Conservation (phyloP, 768 basidiomycete species). For the Scleroderma citrinum region DNA sequence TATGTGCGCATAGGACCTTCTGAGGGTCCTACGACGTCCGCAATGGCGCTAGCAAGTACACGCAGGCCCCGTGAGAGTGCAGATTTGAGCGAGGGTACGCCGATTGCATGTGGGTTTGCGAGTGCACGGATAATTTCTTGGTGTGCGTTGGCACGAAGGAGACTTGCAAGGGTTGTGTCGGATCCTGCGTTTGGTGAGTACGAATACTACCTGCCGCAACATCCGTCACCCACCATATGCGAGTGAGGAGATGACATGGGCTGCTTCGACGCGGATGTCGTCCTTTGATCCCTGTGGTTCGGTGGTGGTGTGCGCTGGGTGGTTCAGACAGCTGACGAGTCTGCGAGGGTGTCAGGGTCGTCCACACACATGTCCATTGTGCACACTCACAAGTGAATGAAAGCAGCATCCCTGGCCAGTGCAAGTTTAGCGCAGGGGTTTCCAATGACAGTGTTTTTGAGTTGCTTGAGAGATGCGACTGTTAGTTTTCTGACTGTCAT, state of each 20-base stretch:
- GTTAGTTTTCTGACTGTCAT: slow-evolving; percentile 29
- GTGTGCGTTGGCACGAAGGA: slow-evolving; percentile 53
- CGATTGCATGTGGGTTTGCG: slow-evolving; percentile 33
- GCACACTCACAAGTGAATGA: slow-evolving; percentile 47
- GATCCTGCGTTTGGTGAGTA: slow-evolving; percentile 39
- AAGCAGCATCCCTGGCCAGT: slow-evolving; percentile 49
- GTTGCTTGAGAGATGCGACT: slow-evolving; percentile 45
- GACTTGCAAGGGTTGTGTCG: slow-evolving; percentile 48
- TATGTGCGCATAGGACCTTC: slow-evolving; percentile 51
- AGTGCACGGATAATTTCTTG: slow-evolving; percentile 60
- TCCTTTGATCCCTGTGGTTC: slow-evolving; percentile 37
- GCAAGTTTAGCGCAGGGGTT: slow-evolving; percentile 67
- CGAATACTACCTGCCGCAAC: background rate
- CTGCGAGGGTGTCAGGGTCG: slow-evolving; percentile 27
- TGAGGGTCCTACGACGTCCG: slow-evolving; percentile 66
- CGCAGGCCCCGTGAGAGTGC: slow-evolving; percentile 63
- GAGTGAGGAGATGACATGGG: slow-evolving; percentile 68
- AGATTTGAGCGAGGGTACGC: slow-evolving; percentile 37
- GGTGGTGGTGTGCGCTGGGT: slow-evolving; percentile 25
- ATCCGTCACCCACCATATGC: slow-evolving; percentile 46
- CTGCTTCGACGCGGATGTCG: slow-evolving; percentile 63
- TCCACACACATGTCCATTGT: background rate
- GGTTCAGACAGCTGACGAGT: slow-evolving; percentile 56
- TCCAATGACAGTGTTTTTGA: slow-evolving; percentile 75
- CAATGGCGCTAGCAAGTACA: slow-evolving; percentile 50